A percentile compares a stretch with the other conserved stretches of the same genome.
Evolutionary conservation across 1,284 basidiomycete genomes (phyloP).

Genomic region (Cutaneotrichosporon cavernicola): DNA sequence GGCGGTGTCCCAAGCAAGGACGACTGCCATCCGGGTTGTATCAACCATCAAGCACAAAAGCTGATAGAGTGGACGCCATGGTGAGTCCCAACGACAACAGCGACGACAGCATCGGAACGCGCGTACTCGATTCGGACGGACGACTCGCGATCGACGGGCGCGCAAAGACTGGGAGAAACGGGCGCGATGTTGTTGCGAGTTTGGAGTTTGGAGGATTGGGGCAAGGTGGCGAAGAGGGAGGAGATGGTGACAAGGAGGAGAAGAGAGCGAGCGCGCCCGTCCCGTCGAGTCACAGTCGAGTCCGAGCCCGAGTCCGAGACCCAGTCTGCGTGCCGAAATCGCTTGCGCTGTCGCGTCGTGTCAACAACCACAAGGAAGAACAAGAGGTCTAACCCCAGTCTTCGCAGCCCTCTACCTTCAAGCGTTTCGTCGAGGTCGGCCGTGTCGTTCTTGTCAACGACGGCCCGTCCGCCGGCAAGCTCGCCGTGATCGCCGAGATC

Average conservation of each 20-base stretch:
- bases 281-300: background rate
- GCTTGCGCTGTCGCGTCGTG: background rate
- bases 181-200: background rate
- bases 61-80: constrained; percentile 24
- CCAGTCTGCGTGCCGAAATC: background rate
- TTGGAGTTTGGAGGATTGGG: background rate
- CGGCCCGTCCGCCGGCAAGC: constrained; percentile 80
- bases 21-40: background rate
- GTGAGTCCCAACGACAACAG: constrained; percentile 19
- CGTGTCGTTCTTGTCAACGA: constrained; percentile 96
- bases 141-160: background rate
- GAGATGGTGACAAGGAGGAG: background rate
- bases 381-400: constrained; percentile 19
- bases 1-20: background rate
- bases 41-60: constrained; percentile 19
- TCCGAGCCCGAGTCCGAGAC: background rate
- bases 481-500: constrained; percentile 95
- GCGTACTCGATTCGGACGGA: constrained; percentile 1
- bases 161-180: background rate
- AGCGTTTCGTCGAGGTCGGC: constrained; percentile 97
- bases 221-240: background rate
- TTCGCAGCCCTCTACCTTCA: constrained; percentile 74
- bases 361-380: background rate
- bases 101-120: constrained; percentile 9
- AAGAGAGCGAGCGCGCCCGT: background rate